phyloP scores from a whole-genome alignment of 805 yeast species.

The Teunomyces gatunensis region DNA sequence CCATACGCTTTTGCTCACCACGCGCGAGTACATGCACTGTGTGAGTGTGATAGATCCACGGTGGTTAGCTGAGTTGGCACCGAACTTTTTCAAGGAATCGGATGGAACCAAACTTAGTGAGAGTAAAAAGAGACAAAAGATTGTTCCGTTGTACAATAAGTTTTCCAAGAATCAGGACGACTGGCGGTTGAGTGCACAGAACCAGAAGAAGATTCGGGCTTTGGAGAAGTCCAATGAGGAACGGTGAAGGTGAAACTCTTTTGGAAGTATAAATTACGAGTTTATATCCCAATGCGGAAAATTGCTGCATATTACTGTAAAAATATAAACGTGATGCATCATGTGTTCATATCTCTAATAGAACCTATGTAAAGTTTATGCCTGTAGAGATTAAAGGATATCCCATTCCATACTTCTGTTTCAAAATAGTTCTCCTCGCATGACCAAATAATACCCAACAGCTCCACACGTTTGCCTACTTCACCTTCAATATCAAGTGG shows the following conservation, averaged over 20 bases:
- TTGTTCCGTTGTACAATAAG: conserved; percentile 68
- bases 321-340: too few relatives aligned
- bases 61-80: conserved; percentile 73
- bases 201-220: conserved; percentile 25
- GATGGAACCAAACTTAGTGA: conserved; percentile 50
- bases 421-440: background rate
- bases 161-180: conserved; percentile 59
- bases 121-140: conserved; percentile 57
- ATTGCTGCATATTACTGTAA: background rate
- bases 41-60: conserved; percentile 76
- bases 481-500: conserved; percentile 22
- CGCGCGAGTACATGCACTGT: conserved; percentile 89
- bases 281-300: background rate
- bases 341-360: too few relatives aligned
- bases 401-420: background rate
- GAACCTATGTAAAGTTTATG: too few relatives aligned
- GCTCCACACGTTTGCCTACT: background rate
- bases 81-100: conserved; percentile 67
- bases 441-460: background rate
- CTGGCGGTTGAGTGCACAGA: conserved; percentile 68
- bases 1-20: conserved; percentile 77
- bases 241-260: background rate
- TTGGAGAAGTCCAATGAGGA: conserved; percentile 13
- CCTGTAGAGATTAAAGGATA: too few relatives aligned
- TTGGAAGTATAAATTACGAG: background rate